Evolutionary conservation across 2,329 filamentous ascomycete species (phyloP).

Genomic region (Colletotrichum lindemuthianum): DNA sequence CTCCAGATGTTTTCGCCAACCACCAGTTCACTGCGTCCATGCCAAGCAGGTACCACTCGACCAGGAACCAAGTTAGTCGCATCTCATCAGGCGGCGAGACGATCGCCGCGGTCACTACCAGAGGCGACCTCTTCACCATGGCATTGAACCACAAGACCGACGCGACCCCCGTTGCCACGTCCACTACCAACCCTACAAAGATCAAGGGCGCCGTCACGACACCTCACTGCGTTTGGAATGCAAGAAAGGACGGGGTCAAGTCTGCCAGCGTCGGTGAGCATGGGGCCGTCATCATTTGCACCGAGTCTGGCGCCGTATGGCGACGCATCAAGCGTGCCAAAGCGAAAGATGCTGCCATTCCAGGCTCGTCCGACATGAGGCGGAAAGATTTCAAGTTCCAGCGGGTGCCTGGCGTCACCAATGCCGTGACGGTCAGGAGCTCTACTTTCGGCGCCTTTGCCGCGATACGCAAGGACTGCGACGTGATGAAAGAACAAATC

Average conservation of each 20-base stretch:
- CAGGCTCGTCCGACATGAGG: conserved; percentile 64
- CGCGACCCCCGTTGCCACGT: conserved; percentile 67
- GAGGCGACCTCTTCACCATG: conserved; percentile 89
- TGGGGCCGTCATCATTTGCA: conserved; percentile 94
- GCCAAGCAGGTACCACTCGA: conserved; percentile 71
- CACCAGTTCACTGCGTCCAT: conserved; percentile 74
- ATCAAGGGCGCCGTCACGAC: conserved; percentile 83
- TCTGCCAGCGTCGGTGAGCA: conserved; percentile 93
- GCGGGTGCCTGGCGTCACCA: conserved; percentile 86
- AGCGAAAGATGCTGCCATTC: conserved; percentile 71
- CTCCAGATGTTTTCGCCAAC: conserved; percentile 75
- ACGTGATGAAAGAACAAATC: conserved; percentile 80
- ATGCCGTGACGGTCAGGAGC: conserved; percentile 84
- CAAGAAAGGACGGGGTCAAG: conserved; percentile 84
- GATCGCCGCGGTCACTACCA: conserved; percentile 85
- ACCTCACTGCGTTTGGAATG: conserved; percentile 87
- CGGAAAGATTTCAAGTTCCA: conserved; percentile 96
- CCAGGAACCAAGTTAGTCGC: conserved; percentile 75
- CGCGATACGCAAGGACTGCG: conserved; percentile 84
- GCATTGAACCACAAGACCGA: conserved; percentile 77
- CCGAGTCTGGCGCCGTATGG: conserved; percentile 93
- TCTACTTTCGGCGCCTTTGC: conserved; percentile 92
- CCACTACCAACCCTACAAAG: conserved; percentile 92
- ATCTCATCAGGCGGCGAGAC: conserved; percentile 90
- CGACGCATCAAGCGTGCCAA: conserved; percentile 84